Percentiles rank a stretch among this genome's conserved stretches.
Conservation (phyloP, 2,329 filamentous ascomycete genomes). For the Macrophomina pseudophaseolina region DNA sequence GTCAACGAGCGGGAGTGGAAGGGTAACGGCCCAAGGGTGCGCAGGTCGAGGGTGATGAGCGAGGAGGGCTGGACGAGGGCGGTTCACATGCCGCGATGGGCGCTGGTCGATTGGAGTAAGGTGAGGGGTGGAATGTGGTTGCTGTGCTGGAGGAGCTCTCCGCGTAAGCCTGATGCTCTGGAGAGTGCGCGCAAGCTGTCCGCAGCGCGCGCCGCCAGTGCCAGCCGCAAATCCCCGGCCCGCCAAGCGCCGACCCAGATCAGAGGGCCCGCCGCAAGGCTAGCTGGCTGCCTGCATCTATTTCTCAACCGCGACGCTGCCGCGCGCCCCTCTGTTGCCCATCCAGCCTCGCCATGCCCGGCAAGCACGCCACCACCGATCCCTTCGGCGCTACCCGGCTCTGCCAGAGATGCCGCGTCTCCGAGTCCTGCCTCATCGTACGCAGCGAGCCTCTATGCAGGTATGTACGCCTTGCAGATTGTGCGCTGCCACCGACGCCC, state of each 20-base stretch:
- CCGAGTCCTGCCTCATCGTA: conserved; percentile 58
- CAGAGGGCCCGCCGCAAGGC: neutral
- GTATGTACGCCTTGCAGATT: conserved; percentile 43
- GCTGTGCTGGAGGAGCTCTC: conserved; percentile 2
- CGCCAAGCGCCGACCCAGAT: conserved; percentile 13
- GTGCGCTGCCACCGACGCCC: neutral
- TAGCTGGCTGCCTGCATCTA: conserved; percentile 4
- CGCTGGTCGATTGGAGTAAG: neutral
- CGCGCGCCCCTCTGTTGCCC: neutral
- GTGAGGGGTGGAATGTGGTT: conserved; percentile 7
- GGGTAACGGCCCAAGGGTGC: neutral
- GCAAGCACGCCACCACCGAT: conserved; percentile 33
- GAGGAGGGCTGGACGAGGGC: neutral
- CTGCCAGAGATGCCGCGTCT: conserved; percentile 63
- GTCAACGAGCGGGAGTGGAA: conserved; percentile 3
- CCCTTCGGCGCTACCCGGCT: conserved; percentile 32
- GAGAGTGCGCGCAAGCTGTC: conserved; percentile 21
- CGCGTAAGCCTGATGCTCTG: conserved; percentile 22
- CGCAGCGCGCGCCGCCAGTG: neutral
- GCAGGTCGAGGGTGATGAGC: neutral
- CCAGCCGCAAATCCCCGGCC: conserved; percentile 19
- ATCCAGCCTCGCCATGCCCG: conserved; percentile 36
- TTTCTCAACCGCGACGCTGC: neutral
- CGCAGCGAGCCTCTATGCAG: conserved; percentile 66
- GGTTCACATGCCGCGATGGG: conserved; percentile 10